These are phyloP conservation scores for Osmanthus fragrans DNA, from an alignment of 257 asterid species.

Conservation along the genomic window DNA sequence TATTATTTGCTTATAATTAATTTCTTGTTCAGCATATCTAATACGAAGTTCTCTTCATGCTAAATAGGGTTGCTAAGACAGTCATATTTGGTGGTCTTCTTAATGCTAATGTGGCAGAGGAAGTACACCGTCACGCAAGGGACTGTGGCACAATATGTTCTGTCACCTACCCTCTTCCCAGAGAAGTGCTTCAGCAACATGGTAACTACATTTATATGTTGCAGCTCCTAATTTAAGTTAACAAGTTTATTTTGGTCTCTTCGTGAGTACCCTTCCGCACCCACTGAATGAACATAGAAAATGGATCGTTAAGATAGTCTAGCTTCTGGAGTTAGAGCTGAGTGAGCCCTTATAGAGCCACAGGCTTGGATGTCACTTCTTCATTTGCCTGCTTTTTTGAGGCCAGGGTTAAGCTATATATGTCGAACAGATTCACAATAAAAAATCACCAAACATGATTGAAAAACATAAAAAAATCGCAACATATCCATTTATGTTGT, in stretches of 20 bases:
- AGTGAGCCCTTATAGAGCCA: no score
- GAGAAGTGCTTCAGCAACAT: conserved; percentile 64
- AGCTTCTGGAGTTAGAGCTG: no score
- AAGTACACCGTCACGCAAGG: conserved; percentile 68
- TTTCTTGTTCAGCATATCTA: no score
- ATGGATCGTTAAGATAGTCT: no score
- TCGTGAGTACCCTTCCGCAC: no score
- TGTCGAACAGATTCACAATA: no score
- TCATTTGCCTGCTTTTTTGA: no score
- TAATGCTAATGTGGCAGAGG: conserved; percentile 69
- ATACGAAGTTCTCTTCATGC: conserved; percentile 11
- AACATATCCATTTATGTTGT: neutral
- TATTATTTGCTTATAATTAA: no score
- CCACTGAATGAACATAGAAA: no score
- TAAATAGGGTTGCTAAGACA: conserved; percentile 87
- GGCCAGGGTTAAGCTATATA: no score
- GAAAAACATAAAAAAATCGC: neutral
- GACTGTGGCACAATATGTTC: conserved; percentile 66
- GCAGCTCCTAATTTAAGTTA: neutral
- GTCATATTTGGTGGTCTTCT: conserved; percentile 85
- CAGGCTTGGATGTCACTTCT: no score
- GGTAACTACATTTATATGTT: conserved; percentile 48
- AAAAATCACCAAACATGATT: no score
- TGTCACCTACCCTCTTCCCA: conserved; percentile 79
- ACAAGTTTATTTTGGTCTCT: neutral